Evolutionary conservation across 1,284 basidiomycete genomes (phyloP).

Genomic region (Tilletiaria anomala): DNA sequence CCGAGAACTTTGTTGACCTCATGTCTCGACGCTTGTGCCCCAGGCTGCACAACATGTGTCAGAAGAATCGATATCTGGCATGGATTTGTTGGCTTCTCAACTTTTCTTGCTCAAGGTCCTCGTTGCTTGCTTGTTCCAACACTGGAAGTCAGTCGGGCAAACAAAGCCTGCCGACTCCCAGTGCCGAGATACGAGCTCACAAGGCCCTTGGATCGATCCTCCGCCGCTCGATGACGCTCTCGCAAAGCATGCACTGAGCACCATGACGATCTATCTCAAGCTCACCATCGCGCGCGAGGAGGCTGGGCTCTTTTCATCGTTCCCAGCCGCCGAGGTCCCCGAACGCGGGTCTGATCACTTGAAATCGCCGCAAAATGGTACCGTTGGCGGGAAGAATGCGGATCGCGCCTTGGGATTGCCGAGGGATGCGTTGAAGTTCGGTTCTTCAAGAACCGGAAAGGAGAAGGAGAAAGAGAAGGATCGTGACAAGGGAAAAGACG

Average conservation of each 20-base stretch:
- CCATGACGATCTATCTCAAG: conserved; percentile 55
- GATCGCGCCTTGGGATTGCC: too few species aligned
- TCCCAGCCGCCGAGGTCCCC: conserved; percentile 48
- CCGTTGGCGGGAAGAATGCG: too few species aligned
- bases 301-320: conserved; percentile 3
- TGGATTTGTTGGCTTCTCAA: conserved; percentile 63
- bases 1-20: neutral
- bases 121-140: conserved; percentile 57
- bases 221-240: conserved; percentile 67
- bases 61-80: conserved; percentile 15
- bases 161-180: neutral
- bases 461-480: conserved; percentile 1
- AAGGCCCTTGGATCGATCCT: conserved; percentile 50
- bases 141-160: conserved; percentile 47
- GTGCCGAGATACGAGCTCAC: neutral
- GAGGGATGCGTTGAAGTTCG: neutral
- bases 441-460: conserved; percentile 1
- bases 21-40: neutral
- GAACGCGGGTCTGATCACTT: conserved; percentile 46
- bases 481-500: too few species aligned
- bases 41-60: neutral
- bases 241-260: conserved; percentile 68
- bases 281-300: conserved; percentile 43
- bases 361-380: too few species aligned
- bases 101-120: conserved; percentile 75